phyloP scores from a whole-genome alignment of 805 yeast genomes.

The Debaryomyces maramus region DNA sequence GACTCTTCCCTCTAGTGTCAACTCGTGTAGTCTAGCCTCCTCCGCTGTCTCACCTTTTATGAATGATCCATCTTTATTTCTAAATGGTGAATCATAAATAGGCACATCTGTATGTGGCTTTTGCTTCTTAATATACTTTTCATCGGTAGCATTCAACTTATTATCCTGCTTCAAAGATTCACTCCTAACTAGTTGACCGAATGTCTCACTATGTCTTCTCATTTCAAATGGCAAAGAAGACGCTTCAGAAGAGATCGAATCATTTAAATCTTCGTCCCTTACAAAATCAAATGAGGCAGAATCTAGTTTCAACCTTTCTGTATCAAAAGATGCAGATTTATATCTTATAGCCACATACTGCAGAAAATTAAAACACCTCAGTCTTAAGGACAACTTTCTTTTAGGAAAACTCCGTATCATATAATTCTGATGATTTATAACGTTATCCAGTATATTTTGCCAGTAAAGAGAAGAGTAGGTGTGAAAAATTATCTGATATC shows the following conservation, averaged over 20 bases:
- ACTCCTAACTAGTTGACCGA: conserved; percentile 26
- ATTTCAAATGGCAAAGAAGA: conserved; percentile 17
- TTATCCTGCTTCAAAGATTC: conserved; percentile 13
- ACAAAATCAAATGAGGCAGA: conserved; percentile 4
- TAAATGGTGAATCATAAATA: conserved; percentile 27
- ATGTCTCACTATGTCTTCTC: conserved; percentile 22
- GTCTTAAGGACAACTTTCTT: not conserved
- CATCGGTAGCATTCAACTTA: conserved; percentile 8
- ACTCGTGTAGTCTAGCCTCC: conserved; percentile 58
- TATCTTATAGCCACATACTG: not conserved
- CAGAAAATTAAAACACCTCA: not conserved
- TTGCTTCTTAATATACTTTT: conserved; percentile 2
- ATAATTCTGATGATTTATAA: not conserved
- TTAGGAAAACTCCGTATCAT: not conserved
- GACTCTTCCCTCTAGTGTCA: conserved; percentile 57
- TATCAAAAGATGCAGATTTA: not conserved
- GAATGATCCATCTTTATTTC: conserved; percentile 41
- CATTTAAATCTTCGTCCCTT: not conserved
- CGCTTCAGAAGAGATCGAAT: not conserved
- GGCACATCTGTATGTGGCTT: conserved; percentile 2
- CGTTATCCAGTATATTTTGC: too few relatives aligned
- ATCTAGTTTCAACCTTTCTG: conserved; percentile 3
- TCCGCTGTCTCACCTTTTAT: conserved; percentile 44
- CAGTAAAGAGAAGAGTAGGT: too few relatives aligned
- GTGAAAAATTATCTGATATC: not conserved